Conservation (phyloP, 108 stramenopile species). For the Nitzschia sp. region DNA sequence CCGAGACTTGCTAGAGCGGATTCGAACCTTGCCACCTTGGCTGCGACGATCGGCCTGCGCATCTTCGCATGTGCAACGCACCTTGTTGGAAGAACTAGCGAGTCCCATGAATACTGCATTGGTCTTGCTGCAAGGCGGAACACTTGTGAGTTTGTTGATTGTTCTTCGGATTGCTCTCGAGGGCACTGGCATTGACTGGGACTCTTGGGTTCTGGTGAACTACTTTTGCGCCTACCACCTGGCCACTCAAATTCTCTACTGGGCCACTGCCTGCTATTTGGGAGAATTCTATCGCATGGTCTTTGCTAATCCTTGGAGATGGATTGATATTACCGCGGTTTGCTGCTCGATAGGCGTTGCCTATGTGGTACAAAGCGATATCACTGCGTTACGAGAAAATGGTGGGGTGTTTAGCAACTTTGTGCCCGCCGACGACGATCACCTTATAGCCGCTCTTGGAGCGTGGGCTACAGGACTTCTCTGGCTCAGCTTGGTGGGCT, state of each 20-base stretch:
- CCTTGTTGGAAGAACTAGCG: slow-evolving; percentile 39
- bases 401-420: background rate
- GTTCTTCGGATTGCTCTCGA: slow-evolving; percentile 38
- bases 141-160: slow-evolving; percentile 27
- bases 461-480: slow-evolving; percentile 37
- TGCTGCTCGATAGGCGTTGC: slow-evolving; percentile 31
- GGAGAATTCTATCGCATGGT: slow-evolving; percentile 34
- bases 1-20: slow-evolving; percentile 12
- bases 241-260: slow-evolving; percentile 29
- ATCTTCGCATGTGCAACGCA: slow-evolving; percentile 34
- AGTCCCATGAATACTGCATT: slow-evolving; percentile 25
- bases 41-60: slow-evolving; percentile 44
- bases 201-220: slow-evolving; percentile 12
- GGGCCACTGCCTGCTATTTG: slow-evolving; percentile 20
- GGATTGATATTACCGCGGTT: slow-evolving; percentile 37
- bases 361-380: slow-evolving; percentile 25
- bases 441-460: slow-evolving; percentile 19
- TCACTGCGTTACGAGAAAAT: background rate
- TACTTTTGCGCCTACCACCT: slow-evolving; percentile 21
- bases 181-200: background rate
- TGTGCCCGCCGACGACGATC: slow-evolving; percentile 7
- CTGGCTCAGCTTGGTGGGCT: slow-evolving; percentile 46
- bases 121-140: slow-evolving; percentile 30
- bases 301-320: slow-evolving; percentile 30
- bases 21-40: slow-evolving; percentile 46